Base-by-base conservation (phyloP, 768 basidiomycete genomes). In the Pisolithus sp. region DNA sequence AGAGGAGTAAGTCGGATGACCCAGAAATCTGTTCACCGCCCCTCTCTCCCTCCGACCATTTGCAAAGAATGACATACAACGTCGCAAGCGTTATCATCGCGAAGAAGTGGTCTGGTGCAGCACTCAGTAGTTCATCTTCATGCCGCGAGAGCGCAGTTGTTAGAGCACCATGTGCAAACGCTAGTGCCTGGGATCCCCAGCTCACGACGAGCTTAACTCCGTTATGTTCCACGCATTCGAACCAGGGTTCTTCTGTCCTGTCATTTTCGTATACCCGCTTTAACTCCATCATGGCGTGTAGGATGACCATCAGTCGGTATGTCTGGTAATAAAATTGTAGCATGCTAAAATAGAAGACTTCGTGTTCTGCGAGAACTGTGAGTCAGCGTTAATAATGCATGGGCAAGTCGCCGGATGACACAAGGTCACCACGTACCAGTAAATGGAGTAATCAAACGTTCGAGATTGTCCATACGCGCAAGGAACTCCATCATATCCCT, bases 11-110 rank as follows among this genome's bases (percentile, higher is more conserved):
- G 53, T 74, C 73, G 45, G 67, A 71, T n/a, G 68, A 67, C 6
- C 71, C 73, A 0, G 67, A 64, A 34, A 76, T 59, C 15, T 67
- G 68, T 37, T 65, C 60, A 8, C 65, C 63, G 0, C 57, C 55
- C 23, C 68, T 61, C 51, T 76, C 70, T 23, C 66, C 53, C 23
- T 74, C 62, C 43, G 61, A 68, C 59, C 75, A 74, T 57, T 76
- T 78, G 39, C 69, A 66, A 10, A 73, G 62, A 46, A 77, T 67
- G 46, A 78, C 53, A 45, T 68, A 75, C 2, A 73, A 66, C 5
- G 76, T 71, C 39, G 76, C 72, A 48, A 76, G 73, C 0, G 68
- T 62, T 42, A 76, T 63, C 68, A 77, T 69, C 28, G 61, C 61
- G 52, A 71, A 76, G 24, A 76, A 47, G 38, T 59, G 61, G 58